Conservation (phyloP, 2,329 filamentous ascomycete species). For the Paramyrothecium roridum region DNA sequence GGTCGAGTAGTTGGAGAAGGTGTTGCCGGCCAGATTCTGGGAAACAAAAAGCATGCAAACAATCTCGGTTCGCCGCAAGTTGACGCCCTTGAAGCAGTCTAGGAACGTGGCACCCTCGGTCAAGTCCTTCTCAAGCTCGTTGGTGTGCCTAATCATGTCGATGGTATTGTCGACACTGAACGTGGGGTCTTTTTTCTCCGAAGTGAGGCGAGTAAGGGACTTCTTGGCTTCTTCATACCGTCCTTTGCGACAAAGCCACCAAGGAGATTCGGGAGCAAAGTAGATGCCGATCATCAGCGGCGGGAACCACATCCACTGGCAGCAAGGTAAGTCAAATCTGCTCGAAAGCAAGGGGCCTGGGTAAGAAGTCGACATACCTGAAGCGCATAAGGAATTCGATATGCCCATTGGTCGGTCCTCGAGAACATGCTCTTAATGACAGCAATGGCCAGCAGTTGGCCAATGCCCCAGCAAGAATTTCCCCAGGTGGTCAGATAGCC, state of each 20-base stretch:
- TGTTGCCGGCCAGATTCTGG: slow-evolving; percentile 41
- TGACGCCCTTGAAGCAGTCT: slow-evolving; percentile 40
- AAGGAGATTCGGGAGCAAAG: slow-evolving; percentile 21
- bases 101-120: slow-evolving; percentile 24
- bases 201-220: not conserved
- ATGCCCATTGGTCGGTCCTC: slow-evolving; percentile 33
- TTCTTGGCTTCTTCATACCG: not conserved
- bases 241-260: not conserved
- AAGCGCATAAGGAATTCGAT: slow-evolving; percentile 37
- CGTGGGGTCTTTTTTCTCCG: not conserved
- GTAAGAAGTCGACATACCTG: no score
- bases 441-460: slow-evolving; percentile 35
- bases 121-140: not conserved
- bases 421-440: slow-evolving; percentile 35
- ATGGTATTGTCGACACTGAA: not conserved
- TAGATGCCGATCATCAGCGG: slow-evolving; percentile 30
- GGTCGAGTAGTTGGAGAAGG: slow-evolving; percentile 36
- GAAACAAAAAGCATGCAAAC: slow-evolving; percentile 38
- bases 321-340: no score
- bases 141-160: not conserved
- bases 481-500: slow-evolving; percentile 34
- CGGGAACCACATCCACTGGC: slow-evolving; percentile 40
- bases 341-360: no score
- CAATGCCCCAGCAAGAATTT: slow-evolving; percentile 39
- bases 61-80: slow-evolving; percentile 38